These are phyloP conservation scores for Rhizoctonia solani DNA, from an alignment of 1,284 basidiomycete species.

Conservation along the genomic window DNA sequence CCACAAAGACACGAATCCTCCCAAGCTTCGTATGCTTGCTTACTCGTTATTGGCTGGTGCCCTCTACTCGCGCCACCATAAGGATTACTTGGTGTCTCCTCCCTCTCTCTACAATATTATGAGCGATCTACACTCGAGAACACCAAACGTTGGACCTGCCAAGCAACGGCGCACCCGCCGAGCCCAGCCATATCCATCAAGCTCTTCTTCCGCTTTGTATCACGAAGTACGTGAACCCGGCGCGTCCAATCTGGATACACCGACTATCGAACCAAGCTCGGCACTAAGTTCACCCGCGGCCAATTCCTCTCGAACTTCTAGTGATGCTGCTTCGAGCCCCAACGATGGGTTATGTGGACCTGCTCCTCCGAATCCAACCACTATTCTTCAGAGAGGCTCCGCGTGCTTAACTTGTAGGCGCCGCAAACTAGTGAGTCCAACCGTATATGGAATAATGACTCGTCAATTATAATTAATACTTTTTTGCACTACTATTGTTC, in stretches of 20 bases:
- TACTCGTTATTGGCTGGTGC: background rate
- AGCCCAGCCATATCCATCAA: conserved; percentile 8
- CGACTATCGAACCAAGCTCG: too few relatives aligned
- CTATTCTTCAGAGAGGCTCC: conserved; percentile 31
- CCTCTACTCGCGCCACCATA: background rate
- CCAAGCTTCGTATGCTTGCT: background rate
- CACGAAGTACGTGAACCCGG: background rate
- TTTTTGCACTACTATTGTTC: too few relatives aligned
- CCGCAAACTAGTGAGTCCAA: conserved; percentile 68
- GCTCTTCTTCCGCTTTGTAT: background rate
- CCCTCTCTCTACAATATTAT: background rate
- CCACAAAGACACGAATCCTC: background rate
- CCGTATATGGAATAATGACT: conserved; percentile 17
- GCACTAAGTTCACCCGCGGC: background rate
- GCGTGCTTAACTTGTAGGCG: conserved; percentile 52
- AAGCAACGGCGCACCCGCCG: conserved; percentile 10
- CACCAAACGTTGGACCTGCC: background rate
- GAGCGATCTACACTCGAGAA: background rate
- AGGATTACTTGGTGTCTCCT: background rate
- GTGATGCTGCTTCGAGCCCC: background rate
- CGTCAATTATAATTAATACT: background rate
- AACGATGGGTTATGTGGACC: background rate
- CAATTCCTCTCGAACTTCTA: background rate
- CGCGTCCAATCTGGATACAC: too few relatives aligned
- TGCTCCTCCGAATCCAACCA: background rate